Conservation (phyloP, 2,329 filamentous ascomycete species). For the Grosmannia penicillata region DNA sequence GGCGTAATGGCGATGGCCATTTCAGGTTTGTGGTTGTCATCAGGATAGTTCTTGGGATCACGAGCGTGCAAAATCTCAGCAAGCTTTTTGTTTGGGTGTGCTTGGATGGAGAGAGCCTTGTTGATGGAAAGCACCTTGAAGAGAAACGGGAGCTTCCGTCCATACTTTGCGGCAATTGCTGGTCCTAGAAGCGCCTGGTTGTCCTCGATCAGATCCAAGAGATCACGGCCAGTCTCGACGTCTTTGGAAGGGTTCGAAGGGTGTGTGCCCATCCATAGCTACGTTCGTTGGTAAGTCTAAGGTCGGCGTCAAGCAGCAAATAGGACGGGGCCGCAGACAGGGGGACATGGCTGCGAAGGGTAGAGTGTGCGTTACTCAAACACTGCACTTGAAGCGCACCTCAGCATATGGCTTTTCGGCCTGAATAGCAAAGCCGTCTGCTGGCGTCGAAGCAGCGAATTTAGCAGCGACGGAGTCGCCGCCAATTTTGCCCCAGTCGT, state of each 20-base stretch:
- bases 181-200: slow-evolving; percentile 70
- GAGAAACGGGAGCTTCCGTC: slow-evolving; percentile 76
- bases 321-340: too few relatives aligned
- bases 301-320: too few relatives aligned
- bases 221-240: slow-evolving; percentile 63
- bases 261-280: slow-evolving; percentile 99
- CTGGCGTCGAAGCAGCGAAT: slow-evolving; percentile 74
- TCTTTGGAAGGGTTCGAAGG: slow-evolving; percentile 92
- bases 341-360: too few relatives aligned
- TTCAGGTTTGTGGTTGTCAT: slow-evolving; percentile 99
- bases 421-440: slow-evolving; percentile 60
- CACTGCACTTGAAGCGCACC: slow-evolving; percentile 30
- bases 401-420: slow-evolving; percentile 89
- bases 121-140: slow-evolving; percentile 96
- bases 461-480: slow-evolving; percentile 74
- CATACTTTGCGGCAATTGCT: slow-evolving; percentile 60
- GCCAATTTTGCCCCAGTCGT: slow-evolving; percentile 97
- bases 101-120: slow-evolving; percentile 94
- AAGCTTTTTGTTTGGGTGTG: slow-evolving; percentile 89
- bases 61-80: slow-evolving; percentile 75
- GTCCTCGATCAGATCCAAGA: slow-evolving; percentile 76
- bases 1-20: slow-evolving; percentile 97
- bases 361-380: too few relatives aligned
- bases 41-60: slow-evolving; percentile 89
- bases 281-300: neutral